phyloP scores from a whole-genome alignment of 768 basidiomycete genomes.

The Mycena haematopus region DNA sequence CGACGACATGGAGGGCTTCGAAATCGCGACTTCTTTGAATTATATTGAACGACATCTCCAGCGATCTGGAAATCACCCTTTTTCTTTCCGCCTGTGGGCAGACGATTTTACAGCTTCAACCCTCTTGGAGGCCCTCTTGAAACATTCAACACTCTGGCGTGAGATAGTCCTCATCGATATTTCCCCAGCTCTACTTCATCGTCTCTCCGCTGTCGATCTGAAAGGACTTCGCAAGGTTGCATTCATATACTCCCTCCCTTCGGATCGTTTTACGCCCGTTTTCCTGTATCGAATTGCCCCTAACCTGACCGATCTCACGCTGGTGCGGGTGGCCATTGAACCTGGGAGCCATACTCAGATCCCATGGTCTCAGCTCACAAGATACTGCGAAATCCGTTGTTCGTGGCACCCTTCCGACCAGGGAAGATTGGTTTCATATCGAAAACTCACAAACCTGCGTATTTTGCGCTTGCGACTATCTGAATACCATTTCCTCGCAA shows the following conservation, averaged over 20 bases:
- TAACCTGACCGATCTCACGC: slow-evolving; percentile 12
- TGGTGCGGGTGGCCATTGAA: not conserved
- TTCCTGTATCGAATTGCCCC: not conserved
- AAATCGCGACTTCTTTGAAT: slow-evolving; percentile 2
- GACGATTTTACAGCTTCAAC: not conserved
- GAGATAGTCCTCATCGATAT: slow-evolving; percentile 2
- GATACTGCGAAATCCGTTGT: slow-evolving; percentile 11
- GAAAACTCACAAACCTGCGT: slow-evolving; percentile 4
- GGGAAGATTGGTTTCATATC: not conserved
- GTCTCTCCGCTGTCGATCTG: not conserved
- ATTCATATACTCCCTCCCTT: not conserved
- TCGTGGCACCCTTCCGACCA: not conserved
- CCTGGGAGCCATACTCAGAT: not conserved
- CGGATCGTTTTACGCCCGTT: not conserved
- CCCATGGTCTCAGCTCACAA: slow-evolving; percentile 16
- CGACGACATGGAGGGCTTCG: not conserved
- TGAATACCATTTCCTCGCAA: not conserved
- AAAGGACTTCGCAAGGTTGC: slow-evolving; percentile 1
- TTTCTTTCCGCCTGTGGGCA: slow-evolving; percentile 11
- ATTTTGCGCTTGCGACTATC: not conserved
- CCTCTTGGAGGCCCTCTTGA: not conserved
- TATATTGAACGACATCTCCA: slow-evolving; percentile 1
- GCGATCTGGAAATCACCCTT: not conserved
- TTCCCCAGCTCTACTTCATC: not conserved
- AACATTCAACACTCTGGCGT: slow-evolving; percentile 1